Conservation (phyloP, 2,329 filamentous ascomycete species). For the Elsinoe ampelina region DNA sequence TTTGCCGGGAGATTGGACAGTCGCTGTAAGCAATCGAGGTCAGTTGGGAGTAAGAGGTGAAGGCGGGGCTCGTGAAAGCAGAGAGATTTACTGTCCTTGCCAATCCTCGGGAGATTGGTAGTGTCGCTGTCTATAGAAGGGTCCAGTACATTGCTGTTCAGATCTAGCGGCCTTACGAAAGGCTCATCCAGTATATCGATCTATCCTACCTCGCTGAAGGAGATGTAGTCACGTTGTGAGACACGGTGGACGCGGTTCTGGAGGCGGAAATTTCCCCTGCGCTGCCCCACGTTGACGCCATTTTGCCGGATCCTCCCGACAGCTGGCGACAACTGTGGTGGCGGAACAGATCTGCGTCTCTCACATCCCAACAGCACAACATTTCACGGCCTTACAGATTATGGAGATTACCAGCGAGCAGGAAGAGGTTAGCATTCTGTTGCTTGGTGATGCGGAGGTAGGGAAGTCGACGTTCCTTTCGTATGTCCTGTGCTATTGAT, state of each 20-base stretch:
- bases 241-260: background rate
- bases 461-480: conserved; percentile 56
- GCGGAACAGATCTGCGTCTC: background rate
- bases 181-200: background rate
- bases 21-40: background rate
- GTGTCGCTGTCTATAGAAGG: background rate
- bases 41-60: background rate
- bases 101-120: background rate
- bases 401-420: conserved; percentile 11
- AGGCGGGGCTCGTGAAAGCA: background rate
- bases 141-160: background rate
- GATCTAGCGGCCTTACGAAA: background rate
- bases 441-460: conserved; percentile 50
- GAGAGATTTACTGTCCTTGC: background rate
- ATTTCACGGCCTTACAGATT: conserved; percentile 1
- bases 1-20: conserved; percentile 11
- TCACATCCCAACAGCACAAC: background rate
- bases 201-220: background rate
- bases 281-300: conserved; percentile 6
- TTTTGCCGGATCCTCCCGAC: conserved; percentile 1
- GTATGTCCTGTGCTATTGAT: conserved; percentile 34
- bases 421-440: conserved; percentile 42
- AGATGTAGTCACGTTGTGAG: background rate
- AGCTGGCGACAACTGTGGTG: background rate
- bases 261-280: conserved; percentile 6